Base-by-base conservation (phyloP, 139 green algal species). In the Micractinium sp. region DNA sequence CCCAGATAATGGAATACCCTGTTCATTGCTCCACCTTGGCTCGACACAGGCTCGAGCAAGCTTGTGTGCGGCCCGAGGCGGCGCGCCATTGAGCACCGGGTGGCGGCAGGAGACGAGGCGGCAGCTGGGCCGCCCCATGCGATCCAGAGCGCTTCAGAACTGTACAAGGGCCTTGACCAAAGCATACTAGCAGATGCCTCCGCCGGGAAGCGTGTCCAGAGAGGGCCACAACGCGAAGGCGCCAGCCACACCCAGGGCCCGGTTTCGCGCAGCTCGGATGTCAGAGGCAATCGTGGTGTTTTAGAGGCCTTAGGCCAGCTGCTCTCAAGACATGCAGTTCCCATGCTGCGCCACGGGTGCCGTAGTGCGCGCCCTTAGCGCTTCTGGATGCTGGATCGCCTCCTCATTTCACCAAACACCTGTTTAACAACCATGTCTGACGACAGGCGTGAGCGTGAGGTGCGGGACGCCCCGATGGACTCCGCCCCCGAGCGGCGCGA, bases 401-500 rank as follows among this genome's bases (percentile, higher is more conserved):
- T 31, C 3, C 16, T 3, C 25, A 41, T 39, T 13, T 29, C 41
- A 13, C 35, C 33, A 16, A 29, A 20, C 22, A 84, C 0, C 53
- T 47, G 38, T 53, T 25, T 47, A 53, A 31, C 35, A 35, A 60
- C 41, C 19, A 88, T 88, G 85, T 69, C 35, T 20, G 69, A 88
- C 7, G 71, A 82, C 41, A 31, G 85, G 41, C 38, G 83, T 31
- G 85, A 88, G 71, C 85, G 85, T 5, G 85, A 88, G 71, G 41
- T 88, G 9, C 36, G 63, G 31, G 77, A 85, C 39, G 53, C 63
- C 25, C 86, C 86, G 19, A 69, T 84, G 63, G 19, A 60, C 14
- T 77, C 79, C 23, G 77, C 69, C 18, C 83, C 23, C 0, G 77
- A 82, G 38, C 22, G 77, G 38, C 0, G 77, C 22, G 38, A 33